Percentiles rank a stretch among this genome's conserved stretches.
Conservation (phyloP, 1,284 basidiomycete species). For the Pseudozyma sp. region DNA sequence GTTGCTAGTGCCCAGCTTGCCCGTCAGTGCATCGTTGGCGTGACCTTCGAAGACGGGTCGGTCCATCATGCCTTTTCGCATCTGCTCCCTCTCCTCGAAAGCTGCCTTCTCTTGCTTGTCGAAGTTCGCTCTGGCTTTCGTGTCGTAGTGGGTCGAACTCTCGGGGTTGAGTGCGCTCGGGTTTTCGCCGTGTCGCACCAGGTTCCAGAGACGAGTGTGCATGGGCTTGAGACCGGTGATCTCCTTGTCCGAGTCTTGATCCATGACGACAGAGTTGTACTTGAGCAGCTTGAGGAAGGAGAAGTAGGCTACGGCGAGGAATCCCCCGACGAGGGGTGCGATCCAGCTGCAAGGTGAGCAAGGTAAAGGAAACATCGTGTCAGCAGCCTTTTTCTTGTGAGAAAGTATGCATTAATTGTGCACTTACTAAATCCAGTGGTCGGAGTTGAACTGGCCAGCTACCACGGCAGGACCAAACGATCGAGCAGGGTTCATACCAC, state of each 20-base stretch:
- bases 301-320: slow-evolving; percentile 29
- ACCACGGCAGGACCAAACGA: slow-evolving; percentile 79
- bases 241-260: slow-evolving; percentile 52
- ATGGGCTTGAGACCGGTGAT: slow-evolving; percentile 45
- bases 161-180: slow-evolving; percentile 37
- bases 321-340: slow-evolving; percentile 34
- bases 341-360: slow-evolving; percentile 23
- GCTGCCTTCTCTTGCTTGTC: slow-evolving; percentile 25
- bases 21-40: slow-evolving; percentile 11
- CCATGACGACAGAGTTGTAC: slow-evolving; percentile 47
- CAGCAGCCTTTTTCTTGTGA: no score
- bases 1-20: slow-evolving; percentile 1
- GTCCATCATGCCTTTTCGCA: slow-evolving; percentile 24
- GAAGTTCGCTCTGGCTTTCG: slow-evolving; percentile 21
- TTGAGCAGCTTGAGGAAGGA: slow-evolving; percentile 35
- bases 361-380: no score
- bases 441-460: slow-evolving; percentile 23
- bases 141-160: slow-evolving; percentile 35
- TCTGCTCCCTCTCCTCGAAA: slow-evolving; percentile 20
- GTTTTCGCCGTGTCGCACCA: slow-evolving; percentile 33
- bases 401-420: no score
- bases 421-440: slow-evolving; percentile 56
- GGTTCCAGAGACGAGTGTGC: slow-evolving; percentile 39
- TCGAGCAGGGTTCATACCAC: slow-evolving; percentile 80
- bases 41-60: slow-evolving; percentile 36